phyloP scores from a whole-genome alignment of 495 filamentous ascomycete species.

The Beverwykella pulmonaria region DNA sequence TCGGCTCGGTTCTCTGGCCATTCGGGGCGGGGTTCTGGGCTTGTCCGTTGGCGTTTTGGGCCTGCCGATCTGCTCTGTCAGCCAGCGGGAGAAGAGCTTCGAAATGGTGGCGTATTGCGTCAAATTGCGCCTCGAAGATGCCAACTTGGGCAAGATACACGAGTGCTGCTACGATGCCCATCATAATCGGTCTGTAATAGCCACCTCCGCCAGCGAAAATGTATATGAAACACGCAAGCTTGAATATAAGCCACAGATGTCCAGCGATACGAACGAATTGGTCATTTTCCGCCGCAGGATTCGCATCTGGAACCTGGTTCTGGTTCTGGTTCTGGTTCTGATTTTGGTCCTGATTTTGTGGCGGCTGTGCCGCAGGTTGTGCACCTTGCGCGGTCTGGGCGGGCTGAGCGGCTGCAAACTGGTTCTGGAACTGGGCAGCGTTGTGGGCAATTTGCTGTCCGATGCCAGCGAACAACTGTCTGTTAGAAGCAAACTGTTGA shows the following conservation, averaged over 20 bases:
- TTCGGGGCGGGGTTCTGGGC: background rate
- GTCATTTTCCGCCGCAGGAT: constrained; percentile 17
- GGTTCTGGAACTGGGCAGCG: constrained; percentile 9
- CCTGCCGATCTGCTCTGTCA: background rate
- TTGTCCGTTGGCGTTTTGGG: background rate
- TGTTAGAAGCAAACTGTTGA: constrained; percentile 33
- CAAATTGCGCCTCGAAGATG: constrained; percentile 60
- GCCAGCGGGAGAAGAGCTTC: constrained; percentile 69
- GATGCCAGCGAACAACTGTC: constrained; percentile 27
- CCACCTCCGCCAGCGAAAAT: constrained; percentile 74
- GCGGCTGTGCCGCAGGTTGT: constrained; percentile 9
- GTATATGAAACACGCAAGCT: constrained; percentile 75
- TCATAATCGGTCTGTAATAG: constrained; percentile 68
- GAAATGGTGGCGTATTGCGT: constrained; percentile 67
- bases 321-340: constrained; percentile 18
- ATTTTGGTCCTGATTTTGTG: constrained; percentile 22
- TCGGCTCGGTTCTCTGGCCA: background rate
- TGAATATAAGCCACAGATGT: constrained; percentile 76
- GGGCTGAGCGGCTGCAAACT: constrained; percentile 11
- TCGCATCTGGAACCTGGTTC: constrained; percentile 16
- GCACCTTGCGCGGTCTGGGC: background rate
- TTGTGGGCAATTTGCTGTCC: constrained; percentile 31
- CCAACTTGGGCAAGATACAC: constrained; percentile 69
- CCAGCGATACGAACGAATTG: constrained; percentile 22
- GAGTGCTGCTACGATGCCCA: constrained; percentile 60